Evolutionary conservation across 331 rosid genomes (phyloP), one percentile per base, ranked within the genome.

Genomic region (Prunus yedoensis): DNA sequence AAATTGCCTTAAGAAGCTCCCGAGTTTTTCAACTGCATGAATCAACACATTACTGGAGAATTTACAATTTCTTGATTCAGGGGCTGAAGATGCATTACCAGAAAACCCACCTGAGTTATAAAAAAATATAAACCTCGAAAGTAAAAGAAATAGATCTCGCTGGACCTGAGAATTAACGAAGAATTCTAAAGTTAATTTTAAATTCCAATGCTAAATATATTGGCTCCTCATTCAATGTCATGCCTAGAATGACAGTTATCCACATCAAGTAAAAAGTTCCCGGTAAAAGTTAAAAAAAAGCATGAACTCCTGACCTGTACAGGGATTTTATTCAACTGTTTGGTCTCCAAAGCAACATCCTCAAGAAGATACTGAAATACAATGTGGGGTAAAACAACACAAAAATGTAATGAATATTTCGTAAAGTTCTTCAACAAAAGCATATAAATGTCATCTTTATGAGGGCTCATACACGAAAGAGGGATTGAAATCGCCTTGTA

Each of bases 321-420:
- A 68, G 94, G 97, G 76, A 95, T 89, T 83, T 92, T 89, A 73
- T 86, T 92, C 87, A 92, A 74, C 78, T 85, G 84, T 30, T 74
- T 41, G n/a, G 93, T 85, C 80, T 89, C 82, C 89, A 92, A 83
- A 45, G 93, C 89, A 84, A 95, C 99, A 79, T 92, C 99, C 82
- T 88, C 91, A 72, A 92, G 84, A 77, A 95, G 98, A 82, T 95
- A 95, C 98, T 95, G 91, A 75, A 72, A 79, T 58, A 65, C 74
- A 81, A 68, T 67, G 71, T 35, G 17, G 20, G 23, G 69, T n/a
- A 10, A 35, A 57, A 35, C 73, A 43, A 76, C 64, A 70, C 68
- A 69, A 46, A 65, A 51, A 66, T 61, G 75, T 67, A 68, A 80
- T 58, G 8, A 52, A 68, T 60, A 17, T 63, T 4, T 18, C 4